Conservation (phyloP, 495 filamentous ascomycete species). For the Durotheca rogersii region DNA sequence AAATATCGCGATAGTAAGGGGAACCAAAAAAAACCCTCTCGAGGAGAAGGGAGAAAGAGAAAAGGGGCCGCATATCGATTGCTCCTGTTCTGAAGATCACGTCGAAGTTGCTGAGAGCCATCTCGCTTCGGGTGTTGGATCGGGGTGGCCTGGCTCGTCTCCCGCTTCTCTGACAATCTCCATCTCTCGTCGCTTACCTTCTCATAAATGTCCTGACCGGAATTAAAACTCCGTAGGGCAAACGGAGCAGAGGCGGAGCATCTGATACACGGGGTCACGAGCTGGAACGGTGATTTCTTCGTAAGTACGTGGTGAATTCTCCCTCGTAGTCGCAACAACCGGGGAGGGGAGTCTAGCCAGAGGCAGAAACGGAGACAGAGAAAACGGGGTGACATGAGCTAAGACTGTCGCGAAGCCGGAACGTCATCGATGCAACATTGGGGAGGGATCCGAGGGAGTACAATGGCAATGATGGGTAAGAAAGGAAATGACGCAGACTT, state of each 20-base stretch:
- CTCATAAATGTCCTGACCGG: constrained; percentile 8
- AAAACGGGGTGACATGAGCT: constrained; percentile 18
- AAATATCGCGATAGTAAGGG: no score
- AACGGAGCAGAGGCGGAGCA: constrained; percentile 26
- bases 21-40: no score
- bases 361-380: no score
- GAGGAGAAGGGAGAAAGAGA: no score
- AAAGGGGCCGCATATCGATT: constrained; percentile 9
- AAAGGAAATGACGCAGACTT: constrained; percentile 32
- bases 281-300: constrained; percentile 13
- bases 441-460: constrained; percentile 4
- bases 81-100: neutral
- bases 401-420: constrained; percentile 4
- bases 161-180: constrained; percentile 8
- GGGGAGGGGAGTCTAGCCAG: constrained; percentile 13
- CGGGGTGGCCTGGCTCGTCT: constrained; percentile 7
- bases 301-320: constrained; percentile 16
- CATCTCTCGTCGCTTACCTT: constrained; percentile 1
- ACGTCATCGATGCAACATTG: constrained; percentile 31
- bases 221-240: constrained; percentile 22
- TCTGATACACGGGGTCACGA: constrained; percentile 16
- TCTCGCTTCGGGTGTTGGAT: constrained; percentile 11
- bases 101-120: constrained; percentile 11
- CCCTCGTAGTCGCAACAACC: constrained; percentile 21
- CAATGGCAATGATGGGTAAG: constrained; percentile 21